These are phyloP conservation scores for Alloteropsis semialata DNA, from an alignment of 176 grass and related monocot species.

Conservation along the genomic window DNA sequence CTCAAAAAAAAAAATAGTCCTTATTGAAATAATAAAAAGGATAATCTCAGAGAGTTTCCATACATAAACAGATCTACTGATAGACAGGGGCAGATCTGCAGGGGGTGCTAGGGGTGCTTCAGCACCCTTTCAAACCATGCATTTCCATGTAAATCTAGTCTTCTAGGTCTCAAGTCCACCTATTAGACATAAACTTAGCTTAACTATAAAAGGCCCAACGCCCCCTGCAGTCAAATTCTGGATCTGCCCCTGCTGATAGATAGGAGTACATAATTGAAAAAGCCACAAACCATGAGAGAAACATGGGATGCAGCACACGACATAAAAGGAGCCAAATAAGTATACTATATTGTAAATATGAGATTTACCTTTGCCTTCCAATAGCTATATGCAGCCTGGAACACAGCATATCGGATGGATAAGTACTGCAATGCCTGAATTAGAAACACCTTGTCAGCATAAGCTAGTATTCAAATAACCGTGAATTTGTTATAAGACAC, in stretches of 20 bases:
- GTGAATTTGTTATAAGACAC: neutral
- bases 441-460: conserved; percentile 1
- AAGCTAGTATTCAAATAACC: neutral
- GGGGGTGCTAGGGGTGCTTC: too few relatives aligned
- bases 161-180: too few relatives aligned
- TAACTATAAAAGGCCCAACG: too few relatives aligned
- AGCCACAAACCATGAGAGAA: neutral
- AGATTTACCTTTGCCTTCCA: conserved; percentile 91
- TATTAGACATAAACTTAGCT: too few relatives aligned
- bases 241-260: too few relatives aligned
- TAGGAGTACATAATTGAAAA: neutral
- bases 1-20: neutral
- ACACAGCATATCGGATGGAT: conserved; percentile 61
- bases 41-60: neutral
- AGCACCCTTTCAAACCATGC: too few relatives aligned
- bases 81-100: too few relatives aligned
- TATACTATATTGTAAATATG: neutral
- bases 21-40: neutral
- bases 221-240: too few relatives aligned
- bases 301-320: neutral
- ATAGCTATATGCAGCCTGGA: conserved; percentile 88
- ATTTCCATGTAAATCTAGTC: too few relatives aligned
- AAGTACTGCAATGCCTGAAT: conserved; percentile 70
- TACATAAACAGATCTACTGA: neutral
- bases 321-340: neutral